Base-by-base conservation (phyloP, 2,329 filamentous ascomycete species). In the Aspergillus sp. region DNA sequence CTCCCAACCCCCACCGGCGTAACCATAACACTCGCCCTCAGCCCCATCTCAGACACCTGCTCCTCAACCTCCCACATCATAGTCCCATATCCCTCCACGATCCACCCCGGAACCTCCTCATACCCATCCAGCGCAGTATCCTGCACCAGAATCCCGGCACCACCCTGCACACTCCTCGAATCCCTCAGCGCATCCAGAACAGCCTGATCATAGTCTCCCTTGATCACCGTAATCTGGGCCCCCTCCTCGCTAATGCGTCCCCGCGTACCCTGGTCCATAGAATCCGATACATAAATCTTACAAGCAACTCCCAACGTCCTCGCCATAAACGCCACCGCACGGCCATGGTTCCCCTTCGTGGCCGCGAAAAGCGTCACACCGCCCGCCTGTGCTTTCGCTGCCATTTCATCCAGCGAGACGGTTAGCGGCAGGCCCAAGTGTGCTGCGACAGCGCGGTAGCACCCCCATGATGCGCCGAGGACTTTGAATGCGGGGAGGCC, bases 401-500 rank as follows among this genome's bases (percentile, higher is more conserved):
- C 74, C 1, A 87, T 63, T 0, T 79, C 72, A 0, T 78, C 73
- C 0, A 87, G 66, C 3, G 74, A 68, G 0, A 79, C 69, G 1
- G 76, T 75, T 0, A 76, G 61, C 0, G 79, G 70, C 0, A 86
- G 71, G 2, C 68, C 70, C 0, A 86, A 71, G 7, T 74, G 70
- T 1, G 74, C 67, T 0, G 76, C 68, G 6, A 90, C 67, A 13
- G 86, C 83, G 6, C 83, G 81, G 64, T 85, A 87, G 3, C 83
- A 80, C 0, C 84, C 89, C 89, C 89, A 93, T 0, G 87, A 89
- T 1, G 90, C 89, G 19, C 90, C 90, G 0, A 93, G 81, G 45
- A 93, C 89, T 72, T 95, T 95, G 79, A 93, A 93, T 0, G 89
- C 83, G 0, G 88, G 88, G 2, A 93, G 78, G 0, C 86, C 86